phyloP scores from a whole-genome alignment of 2,329 filamentous ascomycete genomes.

The Sarocladium kiliense region DNA sequence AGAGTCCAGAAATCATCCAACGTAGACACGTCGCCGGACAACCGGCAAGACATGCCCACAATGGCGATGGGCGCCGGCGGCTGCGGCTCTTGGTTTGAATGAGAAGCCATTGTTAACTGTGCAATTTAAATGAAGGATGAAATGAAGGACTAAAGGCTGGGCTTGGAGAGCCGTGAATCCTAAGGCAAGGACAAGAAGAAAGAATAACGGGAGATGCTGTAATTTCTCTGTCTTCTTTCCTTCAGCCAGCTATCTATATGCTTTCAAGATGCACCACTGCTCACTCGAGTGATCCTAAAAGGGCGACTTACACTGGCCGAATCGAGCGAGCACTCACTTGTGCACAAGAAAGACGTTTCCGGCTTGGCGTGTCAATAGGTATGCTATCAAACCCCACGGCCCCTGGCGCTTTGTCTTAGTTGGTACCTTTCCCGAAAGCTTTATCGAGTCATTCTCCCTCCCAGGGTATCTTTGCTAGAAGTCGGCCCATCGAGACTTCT shows the following conservation, averaged over 20 bases:
- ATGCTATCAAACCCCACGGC: not conserved
- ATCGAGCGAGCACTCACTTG: not conserved
- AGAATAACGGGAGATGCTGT: not conserved
- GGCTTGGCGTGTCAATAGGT: not conserved
- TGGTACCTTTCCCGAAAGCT: not conserved
- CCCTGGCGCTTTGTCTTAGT: not conserved
- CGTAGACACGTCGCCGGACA: slow-evolving; percentile 25
- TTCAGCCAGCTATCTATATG: not conserved
- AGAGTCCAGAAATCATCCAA: slow-evolving; percentile 10
- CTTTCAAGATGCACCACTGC: too few relatives aligned
- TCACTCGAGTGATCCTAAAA: not conserved
- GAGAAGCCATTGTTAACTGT: not conserved
- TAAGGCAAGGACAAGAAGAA: not conserved
- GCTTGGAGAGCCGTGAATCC: too few relatives aligned
- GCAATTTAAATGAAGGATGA: too few relatives aligned
- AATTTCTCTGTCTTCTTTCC: not conserved
- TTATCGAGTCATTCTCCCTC: not conserved
- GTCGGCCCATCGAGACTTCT: not conserved
- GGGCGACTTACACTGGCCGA: not conserved
- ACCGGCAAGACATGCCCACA: slow-evolving; percentile 34
- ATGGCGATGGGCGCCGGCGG: slow-evolving; percentile 22
- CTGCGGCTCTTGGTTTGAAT: not conserved
- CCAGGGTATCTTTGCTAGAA: not conserved
- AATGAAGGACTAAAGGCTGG: too few relatives aligned
- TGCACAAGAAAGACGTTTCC: not conserved